These are phyloP conservation scores for Yamadazyma trypodendri DNA, from an alignment of 1,139 yeast species.

Conservation along the genomic window DNA sequence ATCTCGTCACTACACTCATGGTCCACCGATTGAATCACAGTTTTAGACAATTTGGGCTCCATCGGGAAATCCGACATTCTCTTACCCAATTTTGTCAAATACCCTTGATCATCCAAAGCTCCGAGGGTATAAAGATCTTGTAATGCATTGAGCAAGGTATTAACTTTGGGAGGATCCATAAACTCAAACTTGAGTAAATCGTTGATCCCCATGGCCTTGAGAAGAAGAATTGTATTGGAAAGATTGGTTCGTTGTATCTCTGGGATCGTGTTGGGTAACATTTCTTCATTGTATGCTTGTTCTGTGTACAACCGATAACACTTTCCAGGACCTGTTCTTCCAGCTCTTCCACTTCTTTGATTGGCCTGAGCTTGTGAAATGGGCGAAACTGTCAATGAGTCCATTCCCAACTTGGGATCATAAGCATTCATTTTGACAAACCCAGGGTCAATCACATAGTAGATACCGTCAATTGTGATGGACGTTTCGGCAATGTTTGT, in stretches of 20 bases:
- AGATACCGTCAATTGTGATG: constrained; percentile 76
- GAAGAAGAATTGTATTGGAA: constrained; percentile 79
- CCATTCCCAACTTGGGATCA: constrained; percentile 78
- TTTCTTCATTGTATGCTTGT: constrained; percentile 65
- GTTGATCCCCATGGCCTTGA: constrained; percentile 93
- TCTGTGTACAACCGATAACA: constrained; percentile 77
- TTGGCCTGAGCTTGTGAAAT: constrained; percentile 82
- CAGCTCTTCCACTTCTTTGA: constrained; percentile 83
- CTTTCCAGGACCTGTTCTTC: constrained; percentile 83
- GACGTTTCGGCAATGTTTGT: constrained; percentile 85
- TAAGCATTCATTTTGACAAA: constrained; percentile 76
- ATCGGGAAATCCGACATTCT: constrained; percentile 93
- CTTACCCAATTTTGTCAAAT: constrained; percentile 70
- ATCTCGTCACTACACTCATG: constrained; percentile 81
- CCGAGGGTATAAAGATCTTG: constrained; percentile 80
- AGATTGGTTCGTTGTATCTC: constrained; percentile 92
- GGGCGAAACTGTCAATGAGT: constrained; percentile 67
- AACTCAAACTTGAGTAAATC: constrained; percentile 80
- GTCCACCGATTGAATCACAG: constrained; percentile 72
- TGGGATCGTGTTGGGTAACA: constrained; percentile 83
- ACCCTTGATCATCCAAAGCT: constrained; percentile 80
- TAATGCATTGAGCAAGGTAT: constrained; percentile 72
- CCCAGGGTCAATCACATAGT: constrained; percentile 78
- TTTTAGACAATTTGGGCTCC: constrained; percentile 89
- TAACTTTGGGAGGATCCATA: constrained; percentile 91